Percentiles rank a stretch among this genome's conserved stretches.
Conservation (phyloP, 1,284 basidiomycete species). For the Cryptococcus floricola region DNA sequence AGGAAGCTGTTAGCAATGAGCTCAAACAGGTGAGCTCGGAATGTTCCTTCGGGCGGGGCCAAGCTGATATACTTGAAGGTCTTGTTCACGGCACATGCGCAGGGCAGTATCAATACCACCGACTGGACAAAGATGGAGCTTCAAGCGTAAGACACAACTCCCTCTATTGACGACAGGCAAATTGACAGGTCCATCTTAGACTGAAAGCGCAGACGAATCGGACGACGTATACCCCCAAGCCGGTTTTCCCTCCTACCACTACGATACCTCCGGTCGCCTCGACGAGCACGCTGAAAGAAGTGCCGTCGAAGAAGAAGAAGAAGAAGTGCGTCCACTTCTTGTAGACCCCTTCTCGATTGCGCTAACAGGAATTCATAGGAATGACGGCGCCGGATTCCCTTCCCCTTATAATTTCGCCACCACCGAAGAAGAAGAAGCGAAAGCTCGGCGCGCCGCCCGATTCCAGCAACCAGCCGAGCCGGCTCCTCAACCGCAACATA, state of each 20-base stretch:
- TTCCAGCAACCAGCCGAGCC: constrained; percentile 27
- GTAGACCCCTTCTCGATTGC: background rate
- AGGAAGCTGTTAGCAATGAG: constrained; percentile 45
- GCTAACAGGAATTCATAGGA: constrained; percentile 4
- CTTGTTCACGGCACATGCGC: constrained; percentile 45
- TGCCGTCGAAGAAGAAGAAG: constrained; percentile 35
- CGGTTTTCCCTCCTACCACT: background rate
- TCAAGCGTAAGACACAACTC: constrained; percentile 30
- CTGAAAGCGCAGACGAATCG: constrained; percentile 34
- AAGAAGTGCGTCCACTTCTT: constrained; percentile 25
- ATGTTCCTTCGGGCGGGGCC: background rate
- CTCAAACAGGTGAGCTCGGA: constrained; percentile 40
- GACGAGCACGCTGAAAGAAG: background rate
- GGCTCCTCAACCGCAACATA: constrained; percentile 11
- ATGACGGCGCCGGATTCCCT: constrained; percentile 24
- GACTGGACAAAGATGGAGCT: constrained; percentile 48
- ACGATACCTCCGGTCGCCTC: background rate
- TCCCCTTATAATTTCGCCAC: constrained; percentile 33
- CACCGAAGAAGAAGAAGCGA: constrained; percentile 36
- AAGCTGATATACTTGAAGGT: constrained; percentile 22
- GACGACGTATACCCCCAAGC: constrained; percentile 13
- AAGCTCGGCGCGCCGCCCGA: constrained; percentile 37
- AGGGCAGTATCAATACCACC: constrained; percentile 43
- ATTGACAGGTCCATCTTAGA: constrained; percentile 12
- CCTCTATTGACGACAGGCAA: background rate